phyloP scores from a whole-genome alignment of 2,329 filamentous ascomycete genomes.

The Penicillium brasilianum region DNA sequence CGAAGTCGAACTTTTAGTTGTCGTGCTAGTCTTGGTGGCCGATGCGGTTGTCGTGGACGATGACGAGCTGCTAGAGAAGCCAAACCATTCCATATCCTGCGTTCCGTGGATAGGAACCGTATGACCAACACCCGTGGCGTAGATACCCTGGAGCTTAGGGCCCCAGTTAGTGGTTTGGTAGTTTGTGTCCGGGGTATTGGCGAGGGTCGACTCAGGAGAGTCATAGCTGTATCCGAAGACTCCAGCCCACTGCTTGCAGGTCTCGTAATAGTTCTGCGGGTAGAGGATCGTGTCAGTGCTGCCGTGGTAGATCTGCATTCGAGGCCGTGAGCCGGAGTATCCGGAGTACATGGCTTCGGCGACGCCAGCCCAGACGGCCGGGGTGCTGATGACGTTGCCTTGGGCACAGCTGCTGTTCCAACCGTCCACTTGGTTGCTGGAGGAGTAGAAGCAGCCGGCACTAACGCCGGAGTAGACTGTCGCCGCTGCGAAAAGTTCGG shows the following conservation, averaged over 20 bases:
- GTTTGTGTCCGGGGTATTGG: not conserved
- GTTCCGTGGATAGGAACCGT: constrained; percentile 5
- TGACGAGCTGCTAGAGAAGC: constrained; percentile 2
- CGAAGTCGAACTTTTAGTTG: not conserved
- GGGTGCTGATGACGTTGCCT: not conserved
- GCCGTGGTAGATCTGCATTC: constrained; percentile 9
- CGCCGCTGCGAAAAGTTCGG: constrained; percentile 3
- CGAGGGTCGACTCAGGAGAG: not conserved
- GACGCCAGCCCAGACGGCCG: not conserved
- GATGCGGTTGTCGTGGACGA: constrained; percentile 1
- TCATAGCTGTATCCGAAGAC: constrained; percentile 8
- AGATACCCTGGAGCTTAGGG: constrained; percentile 5
- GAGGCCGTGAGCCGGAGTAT: constrained; percentile 5
- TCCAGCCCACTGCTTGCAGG: constrained; percentile 6
- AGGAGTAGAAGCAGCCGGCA: constrained; percentile 8
- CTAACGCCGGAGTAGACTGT: constrained; percentile 3
- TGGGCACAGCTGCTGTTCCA: constrained; percentile 7
- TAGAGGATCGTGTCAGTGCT: not conserved
- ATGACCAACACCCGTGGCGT: constrained; percentile 1
- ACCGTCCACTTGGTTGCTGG: constrained; percentile 3
- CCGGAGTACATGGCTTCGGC: constrained; percentile 5
- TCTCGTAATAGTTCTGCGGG: constrained; percentile 6
- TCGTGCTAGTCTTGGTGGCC: not conserved
- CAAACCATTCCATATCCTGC: constrained; percentile 9
- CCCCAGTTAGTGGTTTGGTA: constrained; percentile 7